These are phyloP conservation scores for Botrytis galanthina DNA, from an alignment of 2,329 filamentous ascomycete genomes.

Conservation along the genomic window DNA sequence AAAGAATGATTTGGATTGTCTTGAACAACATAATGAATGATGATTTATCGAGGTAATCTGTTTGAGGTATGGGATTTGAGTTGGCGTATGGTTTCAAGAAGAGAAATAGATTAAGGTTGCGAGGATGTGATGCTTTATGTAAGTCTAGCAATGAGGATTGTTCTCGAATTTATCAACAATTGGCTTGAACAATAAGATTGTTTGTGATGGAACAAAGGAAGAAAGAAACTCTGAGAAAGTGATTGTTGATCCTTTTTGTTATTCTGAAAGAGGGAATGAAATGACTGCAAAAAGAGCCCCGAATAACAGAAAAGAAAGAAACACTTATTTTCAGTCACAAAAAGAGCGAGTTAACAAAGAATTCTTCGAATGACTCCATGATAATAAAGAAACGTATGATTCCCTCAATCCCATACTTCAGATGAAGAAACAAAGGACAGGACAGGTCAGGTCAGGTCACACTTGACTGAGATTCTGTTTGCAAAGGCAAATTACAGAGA, in stretches of 20 bases:
- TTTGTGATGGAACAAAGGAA: background rate
- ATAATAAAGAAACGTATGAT: background rate
- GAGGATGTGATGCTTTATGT: background rate
- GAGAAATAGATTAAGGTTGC: background rate
- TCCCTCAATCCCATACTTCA: background rate
- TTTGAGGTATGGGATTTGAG: background rate
- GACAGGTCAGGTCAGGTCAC: no score
- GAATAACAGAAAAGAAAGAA: background rate
- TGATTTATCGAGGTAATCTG: background rate
- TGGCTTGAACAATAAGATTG: background rate
- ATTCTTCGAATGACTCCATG: background rate
- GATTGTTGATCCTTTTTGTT: background rate
- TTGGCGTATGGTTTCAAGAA: background rate
- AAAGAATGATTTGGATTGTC: background rate
- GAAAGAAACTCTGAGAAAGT: no score
- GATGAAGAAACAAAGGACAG: conserved; percentile 1
- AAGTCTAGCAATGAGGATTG: background rate
- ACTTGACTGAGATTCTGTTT: background rate
- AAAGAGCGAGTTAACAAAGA: background rate
- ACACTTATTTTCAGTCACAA: background rate
- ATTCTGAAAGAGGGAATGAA: background rate
- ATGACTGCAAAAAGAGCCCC: background rate
- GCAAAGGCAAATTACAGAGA: background rate
- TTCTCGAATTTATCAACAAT: background rate
- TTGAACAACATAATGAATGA: background rate